Evolutionary conservation across 2,329 filamentous ascomycete genomes (phyloP), one percentile per base, ranked within the genome.

Genomic region (Colletotrichum melonis): DNA sequence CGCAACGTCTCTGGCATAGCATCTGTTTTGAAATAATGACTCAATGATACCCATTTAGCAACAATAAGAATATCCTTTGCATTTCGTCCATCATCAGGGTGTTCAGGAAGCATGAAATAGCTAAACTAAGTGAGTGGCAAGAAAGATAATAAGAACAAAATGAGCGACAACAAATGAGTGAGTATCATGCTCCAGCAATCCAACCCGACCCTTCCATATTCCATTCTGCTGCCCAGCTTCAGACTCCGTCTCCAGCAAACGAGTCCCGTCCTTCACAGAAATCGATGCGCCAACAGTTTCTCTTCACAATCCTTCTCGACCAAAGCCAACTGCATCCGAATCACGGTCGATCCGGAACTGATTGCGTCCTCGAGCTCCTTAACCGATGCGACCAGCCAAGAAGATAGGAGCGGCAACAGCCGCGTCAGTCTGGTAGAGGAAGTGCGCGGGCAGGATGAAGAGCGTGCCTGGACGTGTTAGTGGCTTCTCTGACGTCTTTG

Each of bases 371-470:
- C 19, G 5, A 49, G 7, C 19, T 22, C 1, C 58, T 42, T 2
- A 65, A 77, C 70, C 71, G 76, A 78, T 77, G 42, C 72, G 67
- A 49, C 64, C 63, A 12, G 73, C 64, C 19, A 80, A 74, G 69
- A 77, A 80, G 1, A 69, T n/a, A 42, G 78, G 77, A n/a, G 79
- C 79, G 32, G 65, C 30, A 8, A 55, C 38, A 7, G 63, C 49
- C 5, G 79, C 78, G 5, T 75, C 76, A 9, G 63, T 49, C n/a
- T n/a, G 58, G 75, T 82, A 82, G 19, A 73, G 63, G 28, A 82
- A 77, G 75, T 85, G 83, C 4, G 80, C 78, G 3, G 80, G 78
- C 38, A 78, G 70, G 54, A 85, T 80, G 42, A 81, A 75, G 22
- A 86, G 78, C 1, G 80, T 80, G 11, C 84, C 42, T 49, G 5